These are phyloP conservation scores for Euphorbia neoarborescens DNA, from an alignment of 441 rosid genomes.

Conservation along the genomic window DNA sequence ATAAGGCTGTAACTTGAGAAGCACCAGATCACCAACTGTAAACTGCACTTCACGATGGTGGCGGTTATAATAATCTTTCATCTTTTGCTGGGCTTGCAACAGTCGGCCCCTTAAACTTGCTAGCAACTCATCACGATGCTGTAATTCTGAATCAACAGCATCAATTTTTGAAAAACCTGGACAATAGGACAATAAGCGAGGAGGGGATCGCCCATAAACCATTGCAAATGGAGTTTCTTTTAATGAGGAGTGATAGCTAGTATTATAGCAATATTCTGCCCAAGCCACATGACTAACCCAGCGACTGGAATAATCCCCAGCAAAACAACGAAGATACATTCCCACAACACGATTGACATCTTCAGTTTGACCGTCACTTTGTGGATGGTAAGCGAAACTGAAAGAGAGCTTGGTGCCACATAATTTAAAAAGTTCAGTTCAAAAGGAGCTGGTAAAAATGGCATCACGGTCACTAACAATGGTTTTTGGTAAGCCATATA, in stretches of 20 bases:
- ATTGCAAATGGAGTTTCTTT: not conserved
- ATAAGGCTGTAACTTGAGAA: too few species aligned
- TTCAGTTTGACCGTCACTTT: too few species aligned
- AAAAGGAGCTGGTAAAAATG: not conserved
- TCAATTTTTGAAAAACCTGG: too few species aligned
- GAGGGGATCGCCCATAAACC: not conserved
- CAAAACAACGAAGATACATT: not conserved
- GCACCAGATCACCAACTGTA: too few species aligned
- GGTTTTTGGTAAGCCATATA: not conserved
- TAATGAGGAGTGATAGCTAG: not conserved
- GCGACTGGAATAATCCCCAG: too few species aligned
- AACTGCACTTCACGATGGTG: too few species aligned
- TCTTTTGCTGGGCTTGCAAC: too few species aligned
- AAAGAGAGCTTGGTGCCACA: not conserved
- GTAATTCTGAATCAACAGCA: too few species aligned
- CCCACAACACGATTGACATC: not conserved
- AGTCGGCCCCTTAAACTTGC: too few species aligned
- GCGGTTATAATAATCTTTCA: too few species aligned
- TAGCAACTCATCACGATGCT: too few species aligned
- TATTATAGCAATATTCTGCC: not conserved
- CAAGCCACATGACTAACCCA: not conserved
- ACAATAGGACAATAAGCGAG: not conserved
- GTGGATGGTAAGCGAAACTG: not conserved
- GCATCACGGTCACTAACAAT: not conserved
- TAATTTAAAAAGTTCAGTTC: not conserved